These are phyloP conservation scores for Tetradesmus lagerheimii DNA, from an alignment of 139 green algal genomes.

Conservation along the genomic window DNA sequence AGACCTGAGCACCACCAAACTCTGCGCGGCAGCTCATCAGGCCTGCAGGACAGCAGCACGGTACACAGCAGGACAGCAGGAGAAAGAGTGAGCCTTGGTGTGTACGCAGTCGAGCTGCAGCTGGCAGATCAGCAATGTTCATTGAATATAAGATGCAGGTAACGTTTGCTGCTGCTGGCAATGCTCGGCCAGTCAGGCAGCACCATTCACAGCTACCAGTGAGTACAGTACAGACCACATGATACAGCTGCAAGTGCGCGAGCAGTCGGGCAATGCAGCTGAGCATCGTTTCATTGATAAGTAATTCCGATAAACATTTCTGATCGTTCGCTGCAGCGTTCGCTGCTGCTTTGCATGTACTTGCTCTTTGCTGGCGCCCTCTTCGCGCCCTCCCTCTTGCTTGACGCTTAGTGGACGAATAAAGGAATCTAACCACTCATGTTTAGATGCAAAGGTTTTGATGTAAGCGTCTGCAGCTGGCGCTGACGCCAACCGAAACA, in stretches of 20 bases:
- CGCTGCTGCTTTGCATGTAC: not conserved
- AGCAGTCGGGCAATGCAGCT: not conserved
- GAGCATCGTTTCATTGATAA: not conserved
- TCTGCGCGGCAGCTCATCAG: slow-evolving; percentile 79
- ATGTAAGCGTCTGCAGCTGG: not conserved
- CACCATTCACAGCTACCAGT: not conserved
- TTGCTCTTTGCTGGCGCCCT: not conserved
- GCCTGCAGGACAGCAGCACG: slow-evolving; percentile 17
- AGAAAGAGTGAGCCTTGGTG: not conserved
- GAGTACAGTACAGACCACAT: not conserved
- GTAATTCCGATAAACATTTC: not conserved
- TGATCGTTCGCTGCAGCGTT: not conserved
- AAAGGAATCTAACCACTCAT: not conserved
- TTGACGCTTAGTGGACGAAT: not conserved
- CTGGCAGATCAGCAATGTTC: not conserved
- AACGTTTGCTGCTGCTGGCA: not conserved
- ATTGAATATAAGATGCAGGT: not conserved
- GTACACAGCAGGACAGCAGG: not conserved
- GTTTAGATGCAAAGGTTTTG: not conserved
- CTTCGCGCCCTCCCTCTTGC: not conserved
- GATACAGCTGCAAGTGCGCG: not conserved
- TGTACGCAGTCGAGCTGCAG: not conserved
- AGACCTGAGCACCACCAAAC: slow-evolving; percentile 77
- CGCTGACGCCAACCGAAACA: not conserved
- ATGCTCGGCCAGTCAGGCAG: not conserved